phyloP scores from a whole-genome alignment of 768 basidiomycete genomes.

The Imleria badia region DNA sequence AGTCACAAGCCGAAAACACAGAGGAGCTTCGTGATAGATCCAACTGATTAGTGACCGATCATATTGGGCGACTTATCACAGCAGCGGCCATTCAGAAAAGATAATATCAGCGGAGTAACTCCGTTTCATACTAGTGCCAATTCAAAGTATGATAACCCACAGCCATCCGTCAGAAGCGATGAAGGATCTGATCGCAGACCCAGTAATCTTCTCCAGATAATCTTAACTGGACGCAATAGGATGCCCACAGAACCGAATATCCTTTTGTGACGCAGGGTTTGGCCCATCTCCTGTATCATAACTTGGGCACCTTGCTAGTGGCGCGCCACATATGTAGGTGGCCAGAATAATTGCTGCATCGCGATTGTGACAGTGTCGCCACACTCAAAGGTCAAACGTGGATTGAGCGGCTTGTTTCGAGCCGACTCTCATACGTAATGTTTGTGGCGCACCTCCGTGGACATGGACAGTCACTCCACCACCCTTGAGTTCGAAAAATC shows the following conservation, averaged over 20 bases:
- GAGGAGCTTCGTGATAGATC: background rate
- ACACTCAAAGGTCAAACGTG: conserved; percentile 1
- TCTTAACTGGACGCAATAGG: background rate
- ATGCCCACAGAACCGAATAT: background rate
- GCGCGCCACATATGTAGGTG: conserved; percentile 11
- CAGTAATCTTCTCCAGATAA: conserved; percentile 1
- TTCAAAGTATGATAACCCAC: conserved; percentile 3
- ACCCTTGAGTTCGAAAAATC: background rate
- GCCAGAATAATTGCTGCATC: background rate
- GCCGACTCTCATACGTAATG: conserved; percentile 17
- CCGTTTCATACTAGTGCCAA: background rate
- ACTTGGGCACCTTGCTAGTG: conserved; percentile 11
- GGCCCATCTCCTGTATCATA: background rate
- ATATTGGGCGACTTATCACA: background rate
- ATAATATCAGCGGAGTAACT: background rate
- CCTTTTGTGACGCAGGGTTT: conserved; percentile 1
- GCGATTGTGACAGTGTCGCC: conserved; percentile 10
- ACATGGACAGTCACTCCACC: background rate
- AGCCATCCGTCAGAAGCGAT: conserved; percentile 7
- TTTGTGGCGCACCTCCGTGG: conserved; percentile 21
- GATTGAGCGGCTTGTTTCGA: conserved; percentile 4
- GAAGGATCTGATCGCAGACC: conserved; percentile 7
- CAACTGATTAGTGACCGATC: background rate
- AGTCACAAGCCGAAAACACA: background rate
- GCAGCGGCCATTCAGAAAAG: background rate